phyloP scores from a whole-genome alignment of 441 rosid genomes.

The Hura crepitans region DNA sequence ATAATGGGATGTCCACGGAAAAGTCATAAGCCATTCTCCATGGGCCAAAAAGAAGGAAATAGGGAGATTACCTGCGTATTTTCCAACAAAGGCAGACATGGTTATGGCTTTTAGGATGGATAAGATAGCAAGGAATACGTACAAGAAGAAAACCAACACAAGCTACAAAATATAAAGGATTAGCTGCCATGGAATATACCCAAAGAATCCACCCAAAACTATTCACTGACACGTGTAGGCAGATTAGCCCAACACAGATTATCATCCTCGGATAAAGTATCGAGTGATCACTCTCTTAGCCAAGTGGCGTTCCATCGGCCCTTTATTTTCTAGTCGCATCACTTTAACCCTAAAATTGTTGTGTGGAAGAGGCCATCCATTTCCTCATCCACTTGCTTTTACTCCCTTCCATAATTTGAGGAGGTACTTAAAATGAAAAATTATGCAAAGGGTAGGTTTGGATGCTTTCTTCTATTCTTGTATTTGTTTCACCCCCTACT shows the following conservation, averaged over 20 bases:
- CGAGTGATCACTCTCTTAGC: conserved; percentile 47
- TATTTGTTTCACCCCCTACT: no score
- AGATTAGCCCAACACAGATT: conserved; percentile 45
- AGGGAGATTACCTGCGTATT: conserved; percentile 57
- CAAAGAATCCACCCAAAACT: conserved; percentile 25
- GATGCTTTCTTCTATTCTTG: conserved; percentile 4
- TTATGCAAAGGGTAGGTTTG: conserved; percentile 10
- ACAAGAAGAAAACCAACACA: conserved; percentile 35
- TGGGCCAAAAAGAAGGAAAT: background rate
- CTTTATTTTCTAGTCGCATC: conserved; percentile 5
- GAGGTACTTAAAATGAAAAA: background rate
- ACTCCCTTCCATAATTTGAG: no score
- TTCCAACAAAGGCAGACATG: conserved; percentile 89
- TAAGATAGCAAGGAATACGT: conserved; percentile 17
- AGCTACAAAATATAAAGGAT: conserved; percentile 34
- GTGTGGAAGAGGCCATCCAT: conserved; percentile 13
- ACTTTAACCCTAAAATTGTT: background rate
- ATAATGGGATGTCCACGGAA: no score
- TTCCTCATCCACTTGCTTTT: conserved; percentile 7
- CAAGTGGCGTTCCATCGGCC: conserved; percentile 37
- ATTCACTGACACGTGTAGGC: conserved; percentile 44
- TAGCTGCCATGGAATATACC: conserved; percentile 39
- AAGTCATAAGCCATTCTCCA: no score
- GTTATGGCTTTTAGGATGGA: conserved; percentile 21
- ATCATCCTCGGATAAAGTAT: conserved; percentile 62